Percentiles rank a stretch among this genome's conserved stretches.
These are phyloP conservation scores for Boeremia lycopersici DNA, from an alignment of 2,329 filamentous ascomycete genomes.

Conservation along the genomic window DNA sequence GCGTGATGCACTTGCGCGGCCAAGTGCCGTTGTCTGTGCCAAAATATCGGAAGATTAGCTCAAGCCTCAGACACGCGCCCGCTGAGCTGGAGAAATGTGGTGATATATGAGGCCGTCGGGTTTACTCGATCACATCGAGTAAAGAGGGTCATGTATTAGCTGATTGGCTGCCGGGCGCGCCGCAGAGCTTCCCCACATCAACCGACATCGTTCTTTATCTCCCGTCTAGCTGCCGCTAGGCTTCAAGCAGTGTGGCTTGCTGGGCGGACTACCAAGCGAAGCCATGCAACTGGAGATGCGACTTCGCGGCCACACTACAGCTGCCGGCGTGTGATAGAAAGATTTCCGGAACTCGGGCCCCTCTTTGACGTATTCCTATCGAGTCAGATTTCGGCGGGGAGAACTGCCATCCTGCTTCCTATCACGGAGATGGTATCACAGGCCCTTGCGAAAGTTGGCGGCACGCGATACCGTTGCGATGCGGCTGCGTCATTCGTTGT, in stretches of 20 bases:
- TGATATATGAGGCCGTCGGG: conserved; percentile 21
- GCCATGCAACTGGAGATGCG: conserved; percentile 18
- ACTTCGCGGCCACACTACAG: conserved; percentile 14
- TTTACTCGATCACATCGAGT: conserved; percentile 42
- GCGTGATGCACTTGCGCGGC: not conserved
- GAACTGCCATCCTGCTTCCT: conserved; percentile 9
- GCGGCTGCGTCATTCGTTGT: conserved; percentile 22
- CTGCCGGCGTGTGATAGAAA: conserved; percentile 27
- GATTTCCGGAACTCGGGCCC: conserved; percentile 14
- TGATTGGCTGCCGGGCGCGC: conserved; percentile 23
- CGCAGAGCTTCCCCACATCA: conserved; percentile 29
- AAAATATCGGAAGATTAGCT: conserved; percentile 2
- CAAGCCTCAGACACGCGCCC: conserved; percentile 4
- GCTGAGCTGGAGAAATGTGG: conserved; percentile 9
- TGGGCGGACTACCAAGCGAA: conserved; percentile 18
- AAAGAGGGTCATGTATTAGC: conserved; percentile 19
- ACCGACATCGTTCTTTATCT: conserved; percentile 27
- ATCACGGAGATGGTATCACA: conserved; percentile 20
- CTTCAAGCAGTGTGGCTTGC: conserved; percentile 9
- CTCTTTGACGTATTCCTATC: conserved; percentile 39
- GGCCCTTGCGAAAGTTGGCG: conserved; percentile 9
- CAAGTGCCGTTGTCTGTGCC: conserved; percentile 1
- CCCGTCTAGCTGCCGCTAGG: conserved; percentile 13
- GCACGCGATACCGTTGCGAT: conserved; percentile 21
- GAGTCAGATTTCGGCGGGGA: conserved; percentile 29